Percentiles rank a stretch among this genome's conserved stretches.
These are phyloP conservation scores for Backusella australiensis DNA, from an alignment of 192 early-diverging fungal species.

Conservation along the genomic window DNA sequence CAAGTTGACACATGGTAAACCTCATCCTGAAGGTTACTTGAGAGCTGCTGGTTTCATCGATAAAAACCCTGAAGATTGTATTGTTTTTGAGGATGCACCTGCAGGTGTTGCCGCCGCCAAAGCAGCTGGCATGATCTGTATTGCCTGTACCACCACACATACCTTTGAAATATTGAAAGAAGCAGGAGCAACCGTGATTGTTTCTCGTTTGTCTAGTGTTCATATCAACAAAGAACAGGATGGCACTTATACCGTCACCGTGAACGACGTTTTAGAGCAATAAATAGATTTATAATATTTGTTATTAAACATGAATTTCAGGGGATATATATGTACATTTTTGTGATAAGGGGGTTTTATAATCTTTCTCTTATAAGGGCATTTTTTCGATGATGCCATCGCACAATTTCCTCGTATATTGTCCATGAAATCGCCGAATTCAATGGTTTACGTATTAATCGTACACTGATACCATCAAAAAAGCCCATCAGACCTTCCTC, in stretches of 20 bases:
- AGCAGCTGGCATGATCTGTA: conserved; percentile 36
- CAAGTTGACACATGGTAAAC: conserved; percentile 24
- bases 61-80: conserved; percentile 34
- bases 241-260: conserved; percentile 35
- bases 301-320: background rate
- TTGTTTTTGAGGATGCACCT: conserved; percentile 56
- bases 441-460: conserved; percentile 79
- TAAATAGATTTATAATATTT: background rate
- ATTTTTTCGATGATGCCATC: conserved; percentile 26
- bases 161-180: conserved; percentile 36
- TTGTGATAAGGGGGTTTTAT: background rate
- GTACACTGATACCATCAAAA: conserved; percentile 80
- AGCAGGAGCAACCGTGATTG: conserved; percentile 41
- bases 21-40: conserved; percentile 37
- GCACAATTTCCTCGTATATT: conserved; percentile 80
- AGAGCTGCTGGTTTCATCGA: conserved; percentile 34
- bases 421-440: conserved; percentile 90
- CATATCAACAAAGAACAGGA: conserved; percentile 33
- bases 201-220: conserved; percentile 39
- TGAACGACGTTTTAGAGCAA: conserved; percentile 10
- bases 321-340: background rate
- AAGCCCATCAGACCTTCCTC: conserved; percentile 78
- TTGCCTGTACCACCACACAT: conserved; percentile 44
- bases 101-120: conserved; percentile 43
- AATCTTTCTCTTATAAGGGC: background rate